Evolutionary conservation across 805 yeast species (phyloP).

Genomic region (Kuraishia ogatae): DNA sequence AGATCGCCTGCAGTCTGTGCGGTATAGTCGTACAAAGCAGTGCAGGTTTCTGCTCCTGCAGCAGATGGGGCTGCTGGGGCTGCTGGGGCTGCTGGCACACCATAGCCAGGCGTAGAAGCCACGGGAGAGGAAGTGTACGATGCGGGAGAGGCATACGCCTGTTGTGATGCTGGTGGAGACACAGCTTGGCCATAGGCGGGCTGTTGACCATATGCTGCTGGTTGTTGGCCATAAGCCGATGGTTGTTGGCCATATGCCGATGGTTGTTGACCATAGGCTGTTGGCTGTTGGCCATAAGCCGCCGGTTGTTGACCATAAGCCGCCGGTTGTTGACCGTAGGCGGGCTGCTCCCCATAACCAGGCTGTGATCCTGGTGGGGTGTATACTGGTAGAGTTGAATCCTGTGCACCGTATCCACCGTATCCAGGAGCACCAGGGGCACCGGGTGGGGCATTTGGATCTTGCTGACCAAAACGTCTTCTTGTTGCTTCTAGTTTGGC

Average conservation of each 20-base stretch:
- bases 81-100: conserved; percentile 14
- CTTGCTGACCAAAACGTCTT: conserved; percentile 38
- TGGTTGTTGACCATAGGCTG: conserved; percentile 13
- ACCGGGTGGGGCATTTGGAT: conserved; percentile 26
- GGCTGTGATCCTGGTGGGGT: conserved; percentile 26
- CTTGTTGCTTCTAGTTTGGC: conserved; percentile 75
- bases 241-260: conserved; percentile 10
- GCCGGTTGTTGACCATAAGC: conserved; percentile 15
- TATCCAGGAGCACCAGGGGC: conserved; percentile 15
- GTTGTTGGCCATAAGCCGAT: conserved; percentile 14
- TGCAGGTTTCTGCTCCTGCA: conserved; percentile 54
- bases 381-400: conserved; percentile 25
- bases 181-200: conserved; percentile 12
- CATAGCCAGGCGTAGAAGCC: conserved; percentile 3
- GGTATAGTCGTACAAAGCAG: conserved; percentile 84
- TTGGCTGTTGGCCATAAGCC: conserved; percentile 12
- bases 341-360: conserved; percentile 11
- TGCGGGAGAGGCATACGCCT: conserved; percentile 15
- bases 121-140: conserved; percentile 10
- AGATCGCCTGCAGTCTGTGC: conserved; percentile 95
- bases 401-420: conserved; percentile 20
- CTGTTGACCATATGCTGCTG: conserved; percentile 11
- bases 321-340: conserved; percentile 14
- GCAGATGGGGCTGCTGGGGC: conserved; percentile 26
- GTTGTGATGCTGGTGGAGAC: not conserved